These are phyloP conservation scores for Aspergillus ellipticus DNA, from an alignment of 495 filamentous ascomycete genomes.

Conservation along the genomic window DNA sequence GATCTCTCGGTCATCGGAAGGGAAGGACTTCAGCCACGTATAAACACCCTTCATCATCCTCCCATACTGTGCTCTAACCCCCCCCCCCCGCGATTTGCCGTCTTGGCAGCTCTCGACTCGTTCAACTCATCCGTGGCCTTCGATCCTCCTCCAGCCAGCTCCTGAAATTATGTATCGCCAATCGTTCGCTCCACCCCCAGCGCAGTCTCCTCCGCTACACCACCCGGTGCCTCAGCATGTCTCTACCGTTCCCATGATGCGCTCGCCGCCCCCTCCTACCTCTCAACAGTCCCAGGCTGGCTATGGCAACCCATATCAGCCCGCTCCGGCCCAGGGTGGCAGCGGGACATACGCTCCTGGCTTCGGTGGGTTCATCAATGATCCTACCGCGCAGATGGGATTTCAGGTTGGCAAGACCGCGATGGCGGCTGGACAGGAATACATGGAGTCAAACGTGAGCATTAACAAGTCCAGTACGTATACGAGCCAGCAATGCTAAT, in stretches of 20 bases:
- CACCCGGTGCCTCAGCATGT: constrained; percentile 98
- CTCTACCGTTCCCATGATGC: constrained; percentile 96
- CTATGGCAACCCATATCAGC: constrained; percentile 75
- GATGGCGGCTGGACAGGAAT: constrained; percentile 82
- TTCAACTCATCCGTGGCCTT: background rate
- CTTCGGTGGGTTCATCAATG: constrained; percentile 88
- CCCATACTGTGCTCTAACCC: constrained; percentile 10
- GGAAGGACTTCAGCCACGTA: constrained; percentile 40
- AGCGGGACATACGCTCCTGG: constrained; percentile 60
- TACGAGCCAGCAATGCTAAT: constrained; percentile 12
- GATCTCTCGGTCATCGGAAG: constrained; percentile 26
- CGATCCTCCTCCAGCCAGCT: constrained; percentile 2
- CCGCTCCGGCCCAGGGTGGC: constrained; percentile 45
- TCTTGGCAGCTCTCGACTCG: constrained; percentile 2
- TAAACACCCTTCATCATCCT: constrained; percentile 28
- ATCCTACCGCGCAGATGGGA: constrained; percentile 94
- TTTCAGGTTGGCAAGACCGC: constrained; percentile 92
- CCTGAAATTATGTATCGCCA: constrained; percentile 70
- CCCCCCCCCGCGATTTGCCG: constrained; percentile 9
- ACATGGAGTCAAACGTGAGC: constrained; percentile 84
- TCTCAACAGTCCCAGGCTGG: constrained; percentile 66
- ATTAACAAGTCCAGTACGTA: background rate
- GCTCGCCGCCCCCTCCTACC: constrained; percentile 85
- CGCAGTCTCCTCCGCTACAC: constrained; percentile 92
- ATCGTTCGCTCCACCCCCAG: constrained; percentile 68